Conservation (phyloP, 2,329 filamentous ascomycete species). For the Lasiodiplodia sp. region DNA sequence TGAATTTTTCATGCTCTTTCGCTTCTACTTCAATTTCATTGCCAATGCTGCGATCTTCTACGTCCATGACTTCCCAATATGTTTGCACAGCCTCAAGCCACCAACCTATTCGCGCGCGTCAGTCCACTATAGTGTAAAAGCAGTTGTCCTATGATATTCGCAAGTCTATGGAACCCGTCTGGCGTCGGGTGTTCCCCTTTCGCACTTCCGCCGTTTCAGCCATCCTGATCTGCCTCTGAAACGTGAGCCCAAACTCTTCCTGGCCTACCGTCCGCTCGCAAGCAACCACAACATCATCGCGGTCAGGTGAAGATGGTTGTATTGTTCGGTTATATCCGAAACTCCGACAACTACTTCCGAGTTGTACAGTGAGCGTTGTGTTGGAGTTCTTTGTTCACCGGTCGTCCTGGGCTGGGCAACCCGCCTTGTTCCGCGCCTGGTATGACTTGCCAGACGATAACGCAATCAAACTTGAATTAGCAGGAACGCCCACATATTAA, state of each 20-base stretch:
- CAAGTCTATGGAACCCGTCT: neutral
- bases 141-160: neutral
- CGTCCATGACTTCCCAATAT: conserved; percentile 15
- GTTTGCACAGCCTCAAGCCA: neutral
- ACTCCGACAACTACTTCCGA: neutral
- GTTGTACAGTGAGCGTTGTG: neutral
- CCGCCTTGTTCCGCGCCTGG: neutral
- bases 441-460: neutral
- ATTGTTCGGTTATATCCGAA: neutral
- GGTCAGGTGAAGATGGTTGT: neutral
- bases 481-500: neutral
- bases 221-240: conserved; percentile 11
- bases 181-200: conserved; percentile 5
- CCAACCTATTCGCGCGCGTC: too few species aligned
- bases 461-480: neutral
- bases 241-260: neutral
- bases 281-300: neutral
- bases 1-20: neutral
- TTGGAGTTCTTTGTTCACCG: neutral
- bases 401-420: neutral
- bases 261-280: neutral
- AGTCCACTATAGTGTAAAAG: neutral
- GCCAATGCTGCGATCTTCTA: neutral
- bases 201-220: conserved; percentile 7
- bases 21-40: neutral